Conservation (phyloP, 352 stramenopile genomes). For the Pythium oligandrum region DNA sequence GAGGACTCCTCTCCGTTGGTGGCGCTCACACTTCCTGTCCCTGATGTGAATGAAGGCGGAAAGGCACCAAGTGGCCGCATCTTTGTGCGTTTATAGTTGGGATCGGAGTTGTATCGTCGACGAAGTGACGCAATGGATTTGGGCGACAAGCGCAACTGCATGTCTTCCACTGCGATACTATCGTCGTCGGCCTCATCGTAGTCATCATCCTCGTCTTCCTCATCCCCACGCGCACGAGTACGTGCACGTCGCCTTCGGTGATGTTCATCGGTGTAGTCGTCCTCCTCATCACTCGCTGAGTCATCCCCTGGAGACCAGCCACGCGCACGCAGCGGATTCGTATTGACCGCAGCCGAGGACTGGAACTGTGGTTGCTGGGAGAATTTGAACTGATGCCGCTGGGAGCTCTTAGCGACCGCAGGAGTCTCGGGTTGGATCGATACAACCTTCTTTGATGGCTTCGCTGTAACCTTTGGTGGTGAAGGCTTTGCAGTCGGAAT, state of each 20-base stretch:
- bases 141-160: conserved; percentile 10
- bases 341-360: conserved; percentile 21
- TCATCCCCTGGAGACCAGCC: conserved; percentile 37
- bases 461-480: too few relatives aligned
- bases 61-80: conserved; percentile 1
- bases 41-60: conserved; percentile 4
- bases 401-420: too few relatives aligned
- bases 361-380: conserved; percentile 44
- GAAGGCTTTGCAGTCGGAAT: too few relatives aligned
- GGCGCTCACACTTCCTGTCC: background rate
- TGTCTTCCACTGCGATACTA: conserved; percentile 11
- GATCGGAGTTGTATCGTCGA: conserved; percentile 4
- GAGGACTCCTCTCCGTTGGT: background rate
- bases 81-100: background rate
- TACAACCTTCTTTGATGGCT: too few relatives aligned
- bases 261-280: conserved; percentile 3
- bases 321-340: conserved; percentile 31
- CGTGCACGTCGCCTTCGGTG: background rate
- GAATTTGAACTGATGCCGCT: conserved; percentile 15
- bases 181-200: conserved; percentile 15
- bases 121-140: conserved; percentile 2
- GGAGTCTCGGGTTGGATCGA: background rate
- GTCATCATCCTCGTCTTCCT: conserved; percentile 14
- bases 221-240: background rate
- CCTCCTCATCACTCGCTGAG: conserved; percentile 40